Evolutionary conservation across 495 filamentous ascomycete genomes (phyloP), one percentile per base, ranked within the genome.

Genomic region (Neurospora pannonica): DNA sequence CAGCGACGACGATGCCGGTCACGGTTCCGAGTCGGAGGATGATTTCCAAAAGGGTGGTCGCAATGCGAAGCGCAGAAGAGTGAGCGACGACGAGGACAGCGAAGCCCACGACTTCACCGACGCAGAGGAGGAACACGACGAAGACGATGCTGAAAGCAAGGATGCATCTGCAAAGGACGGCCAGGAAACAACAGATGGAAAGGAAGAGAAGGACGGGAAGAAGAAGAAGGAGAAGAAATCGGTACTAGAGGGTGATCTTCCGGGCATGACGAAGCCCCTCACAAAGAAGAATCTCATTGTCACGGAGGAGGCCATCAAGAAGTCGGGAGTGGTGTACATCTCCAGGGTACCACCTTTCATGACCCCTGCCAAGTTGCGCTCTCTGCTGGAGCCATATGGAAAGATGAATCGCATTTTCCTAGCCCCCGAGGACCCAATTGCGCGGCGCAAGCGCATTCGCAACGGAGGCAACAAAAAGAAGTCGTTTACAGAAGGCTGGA

Each of bases 291-390:
- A 89, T 74, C 85, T 92, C 71, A 83, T 88, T n/a, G 84, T 83
- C 21, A 86, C 87, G 19, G 88, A 88, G 72, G 83, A 83, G 43
- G 88, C 88, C 10, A 84, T 89, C 70, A 87, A 86, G 48, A 89
- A 87, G 76, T 91, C 92, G 0, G 95, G 95, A 43, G 91, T 97
- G 5, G 84, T 98, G 71, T 98, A 98, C 80, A 85, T 98, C 71
- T 97, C 94, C 4, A 92, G 95, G 60, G 87, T 97, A 31, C 96
- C 97, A 28, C 96, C 96, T 9, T 98, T 97, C 82, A 94, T 99
- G 88, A 97, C 96, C 78, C 97, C 97, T 19, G 85, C 86, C 62
- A 94, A 94, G 60, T 82, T 98, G 24, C 91, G 93, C 70, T 87
- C 89, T 9, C 88, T 97, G 17, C 88, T 99, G 39, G 88, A 93